These are phyloP conservation scores for Neurospora tetrasperma DNA, from an alignment of 495 filamentous ascomycete species.

Conservation along the genomic window DNA sequence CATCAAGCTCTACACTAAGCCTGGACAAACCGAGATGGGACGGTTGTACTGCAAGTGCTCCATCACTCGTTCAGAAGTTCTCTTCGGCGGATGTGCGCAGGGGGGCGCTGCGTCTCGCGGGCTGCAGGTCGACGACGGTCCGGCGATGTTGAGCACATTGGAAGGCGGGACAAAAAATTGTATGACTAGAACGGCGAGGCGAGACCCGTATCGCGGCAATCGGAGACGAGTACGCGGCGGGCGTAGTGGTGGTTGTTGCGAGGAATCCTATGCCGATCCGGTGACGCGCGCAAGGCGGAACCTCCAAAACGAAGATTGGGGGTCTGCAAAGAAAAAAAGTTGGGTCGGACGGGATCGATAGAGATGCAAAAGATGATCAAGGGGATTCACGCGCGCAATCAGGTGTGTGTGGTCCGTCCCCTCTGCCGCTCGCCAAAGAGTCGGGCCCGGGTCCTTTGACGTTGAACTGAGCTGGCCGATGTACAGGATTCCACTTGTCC, in stretches of 20 bases:
- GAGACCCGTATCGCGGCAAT: neutral
- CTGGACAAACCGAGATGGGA: neutral
- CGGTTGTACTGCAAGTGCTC: conserved; percentile 17
- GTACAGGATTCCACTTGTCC: too few relatives aligned
- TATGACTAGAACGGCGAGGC: neutral
- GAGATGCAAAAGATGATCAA: neutral
- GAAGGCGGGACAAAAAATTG: conserved; percentile 4
- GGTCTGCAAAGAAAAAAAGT: neutral
- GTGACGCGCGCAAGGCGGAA: neutral
- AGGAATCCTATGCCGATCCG: neutral
- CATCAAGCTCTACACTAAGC: neutral
- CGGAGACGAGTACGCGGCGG: neutral
- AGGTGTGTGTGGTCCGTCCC: neutral
- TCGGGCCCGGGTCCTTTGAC: neutral
- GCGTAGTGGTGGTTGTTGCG: neutral
- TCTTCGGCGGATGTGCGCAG: conserved; percentile 12
- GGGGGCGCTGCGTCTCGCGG: conserved; percentile 21
- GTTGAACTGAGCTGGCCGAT: neutral
- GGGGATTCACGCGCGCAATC: neutral
- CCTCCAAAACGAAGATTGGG: neutral
- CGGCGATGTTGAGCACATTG: conserved; percentile 21
- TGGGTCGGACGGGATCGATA: neutral
- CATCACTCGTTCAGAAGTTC: conserved; percentile 18
- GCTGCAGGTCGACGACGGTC: conserved; percentile 11
- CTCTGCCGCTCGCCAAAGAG: neutral